phyloP scores from a whole-genome alignment of 306 rosid species.

The Hippophae tibetana region DNA sequence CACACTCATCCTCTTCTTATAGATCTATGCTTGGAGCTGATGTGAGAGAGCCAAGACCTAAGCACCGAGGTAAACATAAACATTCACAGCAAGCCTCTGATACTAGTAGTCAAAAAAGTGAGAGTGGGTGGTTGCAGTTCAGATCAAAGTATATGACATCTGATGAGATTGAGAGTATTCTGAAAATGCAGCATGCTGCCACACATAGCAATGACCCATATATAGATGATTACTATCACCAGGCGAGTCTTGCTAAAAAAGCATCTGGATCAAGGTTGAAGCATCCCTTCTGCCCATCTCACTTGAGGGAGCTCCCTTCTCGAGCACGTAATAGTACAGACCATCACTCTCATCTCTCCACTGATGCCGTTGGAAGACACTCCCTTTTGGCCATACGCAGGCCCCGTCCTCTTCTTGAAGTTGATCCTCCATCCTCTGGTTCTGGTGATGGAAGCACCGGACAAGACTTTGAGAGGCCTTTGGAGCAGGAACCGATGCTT shows the following conservation, averaged over 20 bases:
- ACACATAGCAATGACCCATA: constrained; percentile 97
- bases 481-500: constrained; percentile 95
- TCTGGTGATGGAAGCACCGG: constrained; percentile 42
- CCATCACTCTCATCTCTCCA: constrained; percentile 96
- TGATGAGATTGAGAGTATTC: constrained; percentile 83
- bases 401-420: constrained; percentile 98
- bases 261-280: constrained; percentile 64
- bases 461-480: constrained; percentile 76
- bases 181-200: constrained; percentile 87
- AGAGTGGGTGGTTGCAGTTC: constrained; percentile 66
- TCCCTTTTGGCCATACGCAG: constrained; percentile 94
- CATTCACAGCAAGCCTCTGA: constrained; percentile 56
- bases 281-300: constrained; percentile 86
- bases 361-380: constrained; percentile 95
- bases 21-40: constrained; percentile 62
- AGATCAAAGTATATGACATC: constrained; percentile 78
- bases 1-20: constrained; percentile 53
- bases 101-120: constrained; percentile 36
- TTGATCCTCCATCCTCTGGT: constrained; percentile 63
- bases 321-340: constrained; percentile 68
- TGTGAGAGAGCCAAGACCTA: constrained; percentile 70
- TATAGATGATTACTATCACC: constrained; percentile 93
- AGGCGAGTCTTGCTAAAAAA: constrained; percentile 80
- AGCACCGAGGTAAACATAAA: constrained; percentile 49
- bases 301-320: constrained; percentile 76